A percentile compares a stretch with the other conserved stretches of the same genome.
Conservation (phyloP, 352 stramenopile genomes). For the Aphanomyces euteiches region DNA sequence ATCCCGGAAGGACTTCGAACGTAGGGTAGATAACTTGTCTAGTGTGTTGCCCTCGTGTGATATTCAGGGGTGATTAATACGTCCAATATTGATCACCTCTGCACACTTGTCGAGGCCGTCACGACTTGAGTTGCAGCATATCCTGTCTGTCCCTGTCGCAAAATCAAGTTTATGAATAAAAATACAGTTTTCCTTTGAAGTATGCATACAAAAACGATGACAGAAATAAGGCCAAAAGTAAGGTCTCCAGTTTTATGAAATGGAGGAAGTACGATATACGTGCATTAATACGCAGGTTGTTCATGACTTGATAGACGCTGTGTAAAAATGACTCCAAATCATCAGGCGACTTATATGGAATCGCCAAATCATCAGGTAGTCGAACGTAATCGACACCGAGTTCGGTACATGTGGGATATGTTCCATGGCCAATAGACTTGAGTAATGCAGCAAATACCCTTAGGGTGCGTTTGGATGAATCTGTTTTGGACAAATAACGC, state of each 20-base stretch:
- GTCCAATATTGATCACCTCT: slow-evolving; percentile 4
- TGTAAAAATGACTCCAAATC: no score
- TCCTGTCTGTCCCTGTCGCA: not conserved
- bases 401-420: no score
- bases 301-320: no score
- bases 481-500: no score
- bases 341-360: no score
- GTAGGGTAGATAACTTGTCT: slow-evolving; percentile 1
- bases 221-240: not conserved
- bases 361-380: no score
- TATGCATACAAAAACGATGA: not conserved
- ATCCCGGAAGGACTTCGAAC: not conserved
- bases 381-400: no score
- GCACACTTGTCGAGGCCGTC: not conserved
- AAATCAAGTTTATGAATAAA: slow-evolving; percentile 6
- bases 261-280: slow-evolving; percentile 4
- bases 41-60: not conserved
- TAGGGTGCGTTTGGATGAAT: no score
- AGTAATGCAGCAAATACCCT: no score
- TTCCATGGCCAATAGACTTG: no score
- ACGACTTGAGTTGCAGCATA: not conserved
- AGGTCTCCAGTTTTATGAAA: not conserved
- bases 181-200: not conserved
- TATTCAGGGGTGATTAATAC: slow-evolving; percentile 1
- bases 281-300: no score